A percentile compares a stretch with the other conserved stretches of the same genome.
phyloP scores from a whole-genome alignment of 1,284 basidiomycete species.

The Xerocomus minutiporus region DNA sequence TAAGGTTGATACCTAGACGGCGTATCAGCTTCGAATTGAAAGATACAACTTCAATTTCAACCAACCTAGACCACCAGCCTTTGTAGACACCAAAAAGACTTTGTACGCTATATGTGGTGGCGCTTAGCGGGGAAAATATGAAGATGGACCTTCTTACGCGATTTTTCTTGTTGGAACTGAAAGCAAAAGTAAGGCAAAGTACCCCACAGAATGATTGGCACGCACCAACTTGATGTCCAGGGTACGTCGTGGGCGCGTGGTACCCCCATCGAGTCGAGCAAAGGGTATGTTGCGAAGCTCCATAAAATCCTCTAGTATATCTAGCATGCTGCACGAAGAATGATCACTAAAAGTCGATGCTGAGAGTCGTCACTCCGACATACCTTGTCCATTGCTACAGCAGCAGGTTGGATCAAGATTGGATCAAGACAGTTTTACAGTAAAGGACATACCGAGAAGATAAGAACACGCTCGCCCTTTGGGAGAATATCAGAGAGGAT shows the following conservation, averaged over 20 bases:
- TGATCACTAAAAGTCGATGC: neutral
- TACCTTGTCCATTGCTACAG: slow-evolving; percentile 53
- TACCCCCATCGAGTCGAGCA: slow-evolving; percentile 73
- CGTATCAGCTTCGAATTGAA: neutral
- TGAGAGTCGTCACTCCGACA: slow-evolving; percentile 3
- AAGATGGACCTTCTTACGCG: slow-evolving; percentile 37
- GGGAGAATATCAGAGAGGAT: slow-evolving; percentile 72
- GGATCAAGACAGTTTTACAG: neutral
- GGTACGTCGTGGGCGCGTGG: slow-evolving; percentile 47
- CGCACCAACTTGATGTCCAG: slow-evolving; percentile 54
- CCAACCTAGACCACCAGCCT: slow-evolving; percentile 80
- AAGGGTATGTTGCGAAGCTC: slow-evolving; percentile 66
- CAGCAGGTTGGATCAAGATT: slow-evolving; percentile 2
- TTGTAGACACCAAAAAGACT: slow-evolving; percentile 79
- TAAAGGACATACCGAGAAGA: slow-evolving; percentile 68
- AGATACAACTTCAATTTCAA: neutral
- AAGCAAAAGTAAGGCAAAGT: slow-evolving; percentile 4
- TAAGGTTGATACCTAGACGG: slow-evolving; percentile 66
- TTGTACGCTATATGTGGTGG: slow-evolving; percentile 59
- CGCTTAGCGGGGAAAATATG: slow-evolving; percentile 14
- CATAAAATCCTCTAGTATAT: slow-evolving; percentile 83
- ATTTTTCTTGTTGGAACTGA: slow-evolving; percentile 57
- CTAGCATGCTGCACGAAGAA: slow-evolving; percentile 63
- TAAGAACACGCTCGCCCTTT: slow-evolving; percentile 76
- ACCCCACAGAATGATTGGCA: neutral